These are phyloP conservation scores for Nitzschia palea DNA, from an alignment of 108 stramenopile species.

Conservation along the genomic window DNA sequence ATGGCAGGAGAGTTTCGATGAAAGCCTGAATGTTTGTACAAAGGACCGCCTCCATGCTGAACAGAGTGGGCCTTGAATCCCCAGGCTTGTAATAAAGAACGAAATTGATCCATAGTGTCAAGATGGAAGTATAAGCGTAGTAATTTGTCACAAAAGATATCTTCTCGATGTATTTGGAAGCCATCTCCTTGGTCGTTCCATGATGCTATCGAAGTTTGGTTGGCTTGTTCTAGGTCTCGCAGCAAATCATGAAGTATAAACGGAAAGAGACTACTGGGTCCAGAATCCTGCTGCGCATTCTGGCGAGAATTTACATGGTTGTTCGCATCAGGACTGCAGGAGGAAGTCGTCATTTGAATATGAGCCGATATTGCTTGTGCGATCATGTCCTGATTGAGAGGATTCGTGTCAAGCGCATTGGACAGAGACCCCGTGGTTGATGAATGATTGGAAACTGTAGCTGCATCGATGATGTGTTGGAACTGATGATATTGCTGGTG, in stretches of 20 bases:
- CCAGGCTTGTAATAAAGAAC: neutral
- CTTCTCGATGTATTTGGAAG: neutral
- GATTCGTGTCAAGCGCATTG: no score
- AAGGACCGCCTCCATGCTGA: neutral
- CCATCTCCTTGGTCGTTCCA: neutral
- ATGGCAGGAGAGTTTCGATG: no score
- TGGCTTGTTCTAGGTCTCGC: neutral
- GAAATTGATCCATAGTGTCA: slow-evolving; percentile 2
- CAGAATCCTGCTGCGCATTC: neutral
- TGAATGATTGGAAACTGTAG: no score
- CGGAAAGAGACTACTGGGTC: neutral
- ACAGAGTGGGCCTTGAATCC: neutral
- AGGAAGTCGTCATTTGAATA: no score
- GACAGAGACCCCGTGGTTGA: no score
- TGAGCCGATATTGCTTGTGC: no score
- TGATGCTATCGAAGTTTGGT: neutral
- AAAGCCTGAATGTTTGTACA: neutral
- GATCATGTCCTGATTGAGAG: no score
- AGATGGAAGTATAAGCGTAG: neutral
- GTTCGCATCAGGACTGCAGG: no score
- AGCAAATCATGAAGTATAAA: slow-evolving; percentile 1
- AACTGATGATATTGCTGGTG: no score
- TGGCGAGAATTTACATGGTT: no score
- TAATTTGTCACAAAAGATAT: neutral
- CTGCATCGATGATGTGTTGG: no score